Base-by-base conservation (phyloP, 306 rosid species). In the Glycyrrhiza uralensis region DNA sequence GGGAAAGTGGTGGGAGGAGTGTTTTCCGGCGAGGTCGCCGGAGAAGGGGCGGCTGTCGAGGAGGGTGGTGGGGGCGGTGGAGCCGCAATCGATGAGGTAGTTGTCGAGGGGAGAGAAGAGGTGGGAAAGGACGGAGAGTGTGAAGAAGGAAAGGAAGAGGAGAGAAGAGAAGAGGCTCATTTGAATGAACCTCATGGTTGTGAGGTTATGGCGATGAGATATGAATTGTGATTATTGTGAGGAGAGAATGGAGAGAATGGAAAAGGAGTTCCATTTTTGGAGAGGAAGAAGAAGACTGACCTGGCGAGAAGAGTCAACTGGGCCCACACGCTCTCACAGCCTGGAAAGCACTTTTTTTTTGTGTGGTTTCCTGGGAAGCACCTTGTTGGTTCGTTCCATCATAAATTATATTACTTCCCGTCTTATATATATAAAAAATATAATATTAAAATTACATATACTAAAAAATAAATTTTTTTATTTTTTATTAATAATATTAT, bases 51-150 rank as follows among this genome's bases (percentile, higher is more conserved):
- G 96, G 68, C 78, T 24, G 65, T 89, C 78, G n/a, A 89, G 36
- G 76, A 76, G 67, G 78, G 90, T 77, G 77, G 85, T 66, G 23
- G 77, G 52, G 2, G 8, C 67, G 22, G 82, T 5, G 76, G 97
- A 86, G 24, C 98, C 98, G 79, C 92, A 89, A 57, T 94, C 80
- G 89, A 91, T 6, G 87, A 94, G 97, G 77, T 86, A 83, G 89
- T 79, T 85, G 71, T 91, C 96, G 51, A 74, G n/a, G 14, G 98
- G 98, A 22, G 91, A 85, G 85, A 91, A 91, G 52, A 55, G 42
- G 83, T 57, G 81, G 47, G 92, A 86, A 19, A 44, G 29, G 28
- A 73, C 44, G 8, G 82, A 47, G 13, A 71, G 24, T 1, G 85
- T 32, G 7, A 2, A 46, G 71, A 76, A 79, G 78, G 81, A 80